Percentiles rank a stretch among this genome's conserved stretches.
phyloP scores from a whole-genome alignment of 306 rosid genomes.

The Mimosa pudica region DNA sequence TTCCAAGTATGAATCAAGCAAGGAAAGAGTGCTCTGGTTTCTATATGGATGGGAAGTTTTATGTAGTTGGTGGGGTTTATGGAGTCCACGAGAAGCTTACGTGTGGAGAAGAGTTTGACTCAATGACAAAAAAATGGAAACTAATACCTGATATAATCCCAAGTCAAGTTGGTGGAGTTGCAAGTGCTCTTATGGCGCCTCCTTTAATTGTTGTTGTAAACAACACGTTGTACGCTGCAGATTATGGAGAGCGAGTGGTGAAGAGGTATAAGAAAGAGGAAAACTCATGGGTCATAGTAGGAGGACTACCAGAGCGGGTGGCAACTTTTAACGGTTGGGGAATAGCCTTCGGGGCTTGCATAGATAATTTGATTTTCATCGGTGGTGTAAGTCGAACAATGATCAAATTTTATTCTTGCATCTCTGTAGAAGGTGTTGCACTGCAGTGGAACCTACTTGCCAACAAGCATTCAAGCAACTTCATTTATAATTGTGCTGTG shows the following conservation, averaged over 20 bases:
- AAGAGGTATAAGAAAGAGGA: conserved; percentile 53
- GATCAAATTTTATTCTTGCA: background rate
- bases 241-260: conserved; percentile 59
- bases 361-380: conserved; percentile 59
- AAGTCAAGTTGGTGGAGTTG: conserved; percentile 46
- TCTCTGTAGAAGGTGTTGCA: conserved; percentile 25
- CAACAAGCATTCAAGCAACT: conserved; percentile 49
- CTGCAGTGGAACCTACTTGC: conserved; percentile 65
- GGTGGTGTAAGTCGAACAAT: conserved; percentile 48
- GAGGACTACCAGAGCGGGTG: conserved; percentile 38
- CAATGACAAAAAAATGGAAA: conserved; percentile 56
- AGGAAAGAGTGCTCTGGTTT: conserved; percentile 78
- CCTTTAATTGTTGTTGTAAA: conserved; percentile 79
- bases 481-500: conserved; percentile 66
- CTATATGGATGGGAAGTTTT: conserved; percentile 64
- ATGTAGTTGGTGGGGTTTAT: conserved; percentile 71
- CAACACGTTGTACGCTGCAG: conserved; percentile 67
- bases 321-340: conserved; percentile 74
- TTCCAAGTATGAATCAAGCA: conserved; percentile 72
- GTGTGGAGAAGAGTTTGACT: conserved; percentile 70
- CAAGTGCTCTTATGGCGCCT: conserved; percentile 63
- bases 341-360: conserved; percentile 74
- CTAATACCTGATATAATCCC: conserved; percentile 77
- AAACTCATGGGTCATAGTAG: conserved; percentile 6
- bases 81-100: conserved; percentile 41